Conservation (phyloP, 768 basidiomycete genomes). For the Rhizopogon vinicolor region DNA sequence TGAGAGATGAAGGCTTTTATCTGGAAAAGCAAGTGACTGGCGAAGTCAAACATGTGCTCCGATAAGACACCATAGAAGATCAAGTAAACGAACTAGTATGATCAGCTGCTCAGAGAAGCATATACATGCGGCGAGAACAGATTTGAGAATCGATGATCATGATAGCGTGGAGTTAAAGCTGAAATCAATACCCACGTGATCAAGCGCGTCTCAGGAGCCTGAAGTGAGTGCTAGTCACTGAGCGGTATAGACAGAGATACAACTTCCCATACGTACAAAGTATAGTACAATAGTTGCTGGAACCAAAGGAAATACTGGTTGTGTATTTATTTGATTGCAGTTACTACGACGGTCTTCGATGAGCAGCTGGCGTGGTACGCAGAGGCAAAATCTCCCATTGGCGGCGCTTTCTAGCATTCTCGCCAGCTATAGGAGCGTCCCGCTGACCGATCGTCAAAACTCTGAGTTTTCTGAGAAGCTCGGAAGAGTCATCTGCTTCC, state of each 20-base stretch:
- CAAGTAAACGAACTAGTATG: not conserved
- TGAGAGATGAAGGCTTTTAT: not conserved
- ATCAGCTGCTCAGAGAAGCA: not conserved
- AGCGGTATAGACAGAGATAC: not conserved
- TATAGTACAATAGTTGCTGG: not conserved
- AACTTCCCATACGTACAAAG: not conserved
- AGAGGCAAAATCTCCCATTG: constrained; percentile 47
- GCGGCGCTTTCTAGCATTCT: constrained; percentile 35
- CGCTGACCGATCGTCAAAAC: constrained; percentile 48
- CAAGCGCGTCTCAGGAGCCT: not conserved
- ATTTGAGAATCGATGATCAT: not conserved
- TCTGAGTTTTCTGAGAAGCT: constrained; percentile 49
- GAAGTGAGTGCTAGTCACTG: too few relatives aligned
- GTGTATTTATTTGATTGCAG: not conserved
- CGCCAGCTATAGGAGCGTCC: constrained; percentile 23
- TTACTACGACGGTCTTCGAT: constrained; percentile 7
- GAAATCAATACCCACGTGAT: not conserved
- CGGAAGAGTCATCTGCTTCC: constrained; percentile 71
- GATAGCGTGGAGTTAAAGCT: not conserved
- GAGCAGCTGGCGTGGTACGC: constrained; percentile 24
- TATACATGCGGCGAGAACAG: not conserved
- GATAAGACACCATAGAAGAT: not conserved
- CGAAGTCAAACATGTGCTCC: not conserved
- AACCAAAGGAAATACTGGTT: not conserved
- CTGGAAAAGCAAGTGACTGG: not conserved